Percentiles rank a stretch among this genome's conserved stretches.
Evolutionary conservation across 1,284 basidiomycete species (phyloP).

Genomic region (Malassezia restricta): DNA sequence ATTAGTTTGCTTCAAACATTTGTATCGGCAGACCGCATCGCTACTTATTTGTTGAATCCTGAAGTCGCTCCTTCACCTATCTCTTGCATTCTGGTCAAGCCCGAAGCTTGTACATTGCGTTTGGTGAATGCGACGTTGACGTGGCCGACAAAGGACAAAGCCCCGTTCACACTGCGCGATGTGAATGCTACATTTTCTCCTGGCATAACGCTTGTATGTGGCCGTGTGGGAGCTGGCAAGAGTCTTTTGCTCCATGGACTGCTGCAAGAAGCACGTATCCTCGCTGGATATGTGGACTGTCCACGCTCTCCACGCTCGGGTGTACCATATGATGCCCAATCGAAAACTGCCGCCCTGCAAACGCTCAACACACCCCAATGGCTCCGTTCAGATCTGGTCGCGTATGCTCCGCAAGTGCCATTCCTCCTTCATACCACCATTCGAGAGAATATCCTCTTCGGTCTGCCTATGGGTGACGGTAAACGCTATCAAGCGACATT

Average conservation of each 20-base stretch:
- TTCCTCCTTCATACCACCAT: slow-evolving; percentile 31
- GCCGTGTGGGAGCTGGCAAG: slow-evolving; percentile 36
- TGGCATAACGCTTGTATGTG: slow-evolving; percentile 28
- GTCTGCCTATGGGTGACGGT: slow-evolving; percentile 18
- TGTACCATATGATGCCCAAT: not conserved
- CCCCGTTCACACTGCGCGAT: slow-evolving; percentile 22
- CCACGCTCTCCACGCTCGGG: slow-evolving; percentile 10
- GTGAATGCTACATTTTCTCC: slow-evolving; percentile 22
- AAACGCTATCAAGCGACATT: slow-evolving; percentile 26
- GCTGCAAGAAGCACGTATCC: slow-evolving; percentile 31
- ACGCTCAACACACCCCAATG: slow-evolving; percentile 10
- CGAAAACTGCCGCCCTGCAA: not conserved
- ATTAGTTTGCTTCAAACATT: slow-evolving; percentile 51
- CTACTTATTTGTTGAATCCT: slow-evolving; percentile 67
- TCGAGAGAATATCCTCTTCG: slow-evolving; percentile 35
- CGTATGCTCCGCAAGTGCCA: slow-evolving; percentile 29
- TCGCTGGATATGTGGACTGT: slow-evolving; percentile 18
- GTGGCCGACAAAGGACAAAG: not conserved
- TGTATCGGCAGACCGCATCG: slow-evolving; percentile 67
- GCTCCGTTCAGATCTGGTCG: slow-evolving; percentile 18
- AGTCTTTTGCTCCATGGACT: slow-evolving; percentile 32
- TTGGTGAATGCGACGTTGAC: slow-evolving; percentile 1
- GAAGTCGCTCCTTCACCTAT: slow-evolving; percentile 52
- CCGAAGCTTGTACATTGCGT: slow-evolving; percentile 3
- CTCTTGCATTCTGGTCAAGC: not conserved